A percentile compares a stretch with the other conserved stretches of the same genome.
These are phyloP conservation scores for Aquilaria malaccensis DNA, from an alignment of 345 rosid genomes.

Conservation along the genomic window DNA sequence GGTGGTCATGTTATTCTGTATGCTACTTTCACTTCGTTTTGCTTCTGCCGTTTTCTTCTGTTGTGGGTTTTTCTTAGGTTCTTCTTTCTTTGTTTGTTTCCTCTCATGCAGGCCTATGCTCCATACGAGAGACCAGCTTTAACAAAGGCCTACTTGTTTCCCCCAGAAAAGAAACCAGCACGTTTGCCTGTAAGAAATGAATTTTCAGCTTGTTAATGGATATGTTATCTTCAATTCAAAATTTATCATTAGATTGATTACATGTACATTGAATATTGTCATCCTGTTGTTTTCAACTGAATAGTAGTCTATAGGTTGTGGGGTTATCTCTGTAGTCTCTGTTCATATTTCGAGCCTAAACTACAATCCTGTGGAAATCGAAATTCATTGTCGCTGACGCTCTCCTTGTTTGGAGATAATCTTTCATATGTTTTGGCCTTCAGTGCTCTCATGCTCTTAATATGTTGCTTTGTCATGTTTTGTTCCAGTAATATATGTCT, in stretches of 20 bases:
- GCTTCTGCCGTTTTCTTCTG: not conserved
- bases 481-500: conserved; percentile 1
- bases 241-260: no score
- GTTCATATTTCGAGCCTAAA: no score
- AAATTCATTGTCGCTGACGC: no score
- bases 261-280: not conserved
- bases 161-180: conserved; percentile 83
- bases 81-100: not conserved
- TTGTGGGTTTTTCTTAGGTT: not conserved
- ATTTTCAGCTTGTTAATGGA: not conserved
- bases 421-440: no score
- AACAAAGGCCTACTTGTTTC: conserved; percentile 92
- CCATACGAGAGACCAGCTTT: conserved; percentile 98
- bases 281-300: not conserved
- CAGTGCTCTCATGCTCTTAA: not conserved
- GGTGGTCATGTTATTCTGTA: conserved; percentile 27
- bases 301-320: no score
- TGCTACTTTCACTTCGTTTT: not conserved
- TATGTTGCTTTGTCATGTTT: conserved; percentile 6
- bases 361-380: no score
- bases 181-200: conserved; percentile 69
- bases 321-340: no score
- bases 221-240: not conserved
- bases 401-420: no score
- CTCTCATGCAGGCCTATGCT: conserved; percentile 55